Conservation (phyloP, 805 yeast genomes). For the Candida dajiaensis region DNA sequence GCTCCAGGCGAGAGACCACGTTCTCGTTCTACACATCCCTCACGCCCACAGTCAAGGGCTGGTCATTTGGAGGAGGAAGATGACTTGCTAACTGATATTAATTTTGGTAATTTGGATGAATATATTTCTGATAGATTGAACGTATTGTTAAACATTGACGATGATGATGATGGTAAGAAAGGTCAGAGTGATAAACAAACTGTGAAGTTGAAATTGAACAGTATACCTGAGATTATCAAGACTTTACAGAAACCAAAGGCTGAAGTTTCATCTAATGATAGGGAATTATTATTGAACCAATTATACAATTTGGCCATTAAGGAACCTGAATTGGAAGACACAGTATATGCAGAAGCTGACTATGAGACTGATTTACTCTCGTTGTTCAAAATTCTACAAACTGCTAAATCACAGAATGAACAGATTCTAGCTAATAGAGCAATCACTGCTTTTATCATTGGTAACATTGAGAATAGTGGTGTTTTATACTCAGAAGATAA, state of each 20-base stretch:
- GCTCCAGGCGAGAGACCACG: neutral
- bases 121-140: slow-evolving; percentile 19
- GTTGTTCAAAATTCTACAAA: slow-evolving; percentile 15
- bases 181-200: slow-evolving; percentile 7
- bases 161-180: slow-evolving; percentile 5
- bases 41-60: slow-evolving; percentile 11
- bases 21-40: slow-evolving; percentile 2
- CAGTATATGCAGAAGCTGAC: slow-evolving; percentile 11
- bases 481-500: slow-evolving; percentile 14
- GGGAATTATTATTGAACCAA: slow-evolving; percentile 22
- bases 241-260: slow-evolving; percentile 15
- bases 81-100: slow-evolving; percentile 18
- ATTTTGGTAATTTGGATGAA: slow-evolving; percentile 23
- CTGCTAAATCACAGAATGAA: slow-evolving; percentile 13
- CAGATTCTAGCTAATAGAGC: slow-evolving; percentile 11
- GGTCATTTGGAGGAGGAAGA: slow-evolving; percentile 15
- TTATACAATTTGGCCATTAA: slow-evolving; percentile 19
- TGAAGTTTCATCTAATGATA: slow-evolving; percentile 19
- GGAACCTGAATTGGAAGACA: slow-evolving; percentile 10
- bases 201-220: slow-evolving; percentile 16
- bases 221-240: slow-evolving; percentile 16
- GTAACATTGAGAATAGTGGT: slow-evolving; percentile 20
- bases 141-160: slow-evolving; percentile 10
- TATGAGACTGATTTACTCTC: slow-evolving; percentile 15
- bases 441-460: slow-evolving; percentile 18